Evolutionary conservation across 129 eudicot species (phyloP).

Genomic region (Calendula officinalis): DNA sequence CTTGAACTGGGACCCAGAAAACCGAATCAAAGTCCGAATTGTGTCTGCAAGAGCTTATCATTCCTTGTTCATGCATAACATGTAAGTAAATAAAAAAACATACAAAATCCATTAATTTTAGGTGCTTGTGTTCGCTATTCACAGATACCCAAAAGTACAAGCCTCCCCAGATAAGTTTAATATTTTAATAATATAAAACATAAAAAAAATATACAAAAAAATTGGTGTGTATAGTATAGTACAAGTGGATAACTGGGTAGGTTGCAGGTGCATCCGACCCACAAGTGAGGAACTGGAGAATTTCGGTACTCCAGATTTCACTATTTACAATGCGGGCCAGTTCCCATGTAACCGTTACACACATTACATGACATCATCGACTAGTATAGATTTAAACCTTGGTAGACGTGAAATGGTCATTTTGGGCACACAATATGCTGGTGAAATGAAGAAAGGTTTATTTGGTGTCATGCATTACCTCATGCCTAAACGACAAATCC

Average conservation of each 20-base stretch:
- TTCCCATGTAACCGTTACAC: conserved; percentile 99
- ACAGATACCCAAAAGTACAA: conserved; percentile 35
- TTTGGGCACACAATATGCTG: conserved; percentile 99
- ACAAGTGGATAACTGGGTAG: conserved; percentile 71
- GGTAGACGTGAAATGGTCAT: conserved; percentile 96
- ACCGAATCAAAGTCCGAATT: conserved; percentile 89
- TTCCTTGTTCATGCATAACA: conserved; percentile 96
- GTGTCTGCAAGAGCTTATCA: conserved; percentile 99
- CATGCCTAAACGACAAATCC: conserved; percentile 97
- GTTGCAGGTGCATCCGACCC: conserved; percentile 99
- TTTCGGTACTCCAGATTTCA: conserved; percentile 99
- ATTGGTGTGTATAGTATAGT: conserved; percentile 7
- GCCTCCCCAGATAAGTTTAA: conserved; percentile 54
- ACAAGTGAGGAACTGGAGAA: conserved; percentile 97
- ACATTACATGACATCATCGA: conserved; percentile 98
- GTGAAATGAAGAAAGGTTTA: conserved; percentile 99
- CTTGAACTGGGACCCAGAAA: conserved; percentile 95
- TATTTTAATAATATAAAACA: background rate
- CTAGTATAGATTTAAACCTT: conserved; percentile 95
- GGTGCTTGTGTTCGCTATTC: conserved; percentile 26
- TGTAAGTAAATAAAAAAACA: conserved; percentile 52
- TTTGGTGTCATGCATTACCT: conserved; percentile 97
- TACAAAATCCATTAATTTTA: background rate
- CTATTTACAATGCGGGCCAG: conserved; percentile 97
- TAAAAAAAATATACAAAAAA: too few species aligned